Evolutionary conservation across 441 rosid species (phyloP), one percentile per base, ranked within the genome.

Genomic region (Metrosideros polymorpha): DNA sequence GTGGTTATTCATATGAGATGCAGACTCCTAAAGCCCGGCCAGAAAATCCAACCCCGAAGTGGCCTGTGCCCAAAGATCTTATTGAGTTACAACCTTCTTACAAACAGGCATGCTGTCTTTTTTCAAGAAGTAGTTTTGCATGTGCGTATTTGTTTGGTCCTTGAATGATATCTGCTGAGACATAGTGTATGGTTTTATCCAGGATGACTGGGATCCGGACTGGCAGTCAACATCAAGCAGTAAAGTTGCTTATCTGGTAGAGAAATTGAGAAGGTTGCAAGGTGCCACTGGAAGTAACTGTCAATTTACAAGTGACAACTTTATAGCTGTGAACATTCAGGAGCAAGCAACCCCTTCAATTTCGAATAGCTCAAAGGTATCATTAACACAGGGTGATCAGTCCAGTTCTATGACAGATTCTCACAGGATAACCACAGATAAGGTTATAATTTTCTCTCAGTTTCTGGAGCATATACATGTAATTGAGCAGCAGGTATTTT

Each of bases 171-270:
- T 86, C 35, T 88, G 84, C 83, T 82, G 85, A 61, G 87, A 61
- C 45, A 32, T 79, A 4, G 83, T 45, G 88, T 87, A 19, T 90
- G 91, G 42, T 89, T 83, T 79, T 89, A 52, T 87, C 84, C 92
- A 97, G 99, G 99, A 97, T 92, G 92, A 94, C 87, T 97, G 99
- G 99, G 87, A 96, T 92, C 96, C 99, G 43, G 99, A 96, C 91
- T 98, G 99, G 99, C 95, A 94, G 87, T 96, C 98, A 84, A 98
- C 99, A 51, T 92, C 98, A 47, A 96, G 99, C 92, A 95, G 98
- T 92, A 97, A 97, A 91, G 97, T 96, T 83, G 85, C 95, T 87
- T 96, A 97, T 87, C 95, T 97, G 35, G 93, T 97, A 56, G 89
- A 93, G 87, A 95, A 91, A 94, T 87, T 97, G 93, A 95, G 89